Percentiles rank a stretch among this genome's conserved stretches.
phyloP scores from a whole-genome alignment of 2,329 filamentous ascomycete species.

The Trichoderma citrinoviride region DNA sequence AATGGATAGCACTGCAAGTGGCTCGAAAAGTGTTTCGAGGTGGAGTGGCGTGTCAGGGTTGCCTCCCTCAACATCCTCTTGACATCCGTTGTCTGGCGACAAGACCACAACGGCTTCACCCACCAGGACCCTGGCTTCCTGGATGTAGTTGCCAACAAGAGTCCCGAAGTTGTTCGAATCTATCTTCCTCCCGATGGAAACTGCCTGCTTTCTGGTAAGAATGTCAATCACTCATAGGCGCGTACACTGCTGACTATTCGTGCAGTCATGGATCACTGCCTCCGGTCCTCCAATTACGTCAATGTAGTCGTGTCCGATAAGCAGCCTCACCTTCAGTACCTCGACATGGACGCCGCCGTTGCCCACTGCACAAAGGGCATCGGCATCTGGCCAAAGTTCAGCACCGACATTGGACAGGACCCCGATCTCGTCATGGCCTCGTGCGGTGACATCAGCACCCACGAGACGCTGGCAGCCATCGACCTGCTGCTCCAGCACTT shows the following conservation, averaged over 20 bases:
- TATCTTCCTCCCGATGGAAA: constrained; percentile 80
- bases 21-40: constrained; percentile 78
- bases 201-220: constrained; percentile 61
- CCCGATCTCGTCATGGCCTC: constrained; percentile 75
- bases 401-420: constrained; percentile 64
- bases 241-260: neutral
- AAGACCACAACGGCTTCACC: constrained; percentile 82
- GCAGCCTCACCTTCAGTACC: constrained; percentile 73
- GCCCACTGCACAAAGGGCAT: constrained; percentile 76
- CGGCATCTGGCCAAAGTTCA: constrained; percentile 75
- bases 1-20: constrained; percentile 69
- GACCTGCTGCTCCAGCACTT: constrained; percentile 70
- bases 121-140: constrained; percentile 80
- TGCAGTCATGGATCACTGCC: constrained; percentile 68
- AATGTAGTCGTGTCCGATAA: constrained; percentile 80
- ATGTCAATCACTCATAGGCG: too few relatives aligned
- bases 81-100: constrained; percentile 75
- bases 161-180: constrained; percentile 74
- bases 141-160: constrained; percentile 76
- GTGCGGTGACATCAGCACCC: constrained; percentile 71
- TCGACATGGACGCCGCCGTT: constrained; percentile 69
- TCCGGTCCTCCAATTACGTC: constrained; percentile 72
- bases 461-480: constrained; percentile 71
- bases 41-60: constrained; percentile 71
- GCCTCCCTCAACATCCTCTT: constrained; percentile 77